Conservation (phyloP, 2,329 filamentous ascomycete genomes). For the Diplocarpon rosae region DNA sequence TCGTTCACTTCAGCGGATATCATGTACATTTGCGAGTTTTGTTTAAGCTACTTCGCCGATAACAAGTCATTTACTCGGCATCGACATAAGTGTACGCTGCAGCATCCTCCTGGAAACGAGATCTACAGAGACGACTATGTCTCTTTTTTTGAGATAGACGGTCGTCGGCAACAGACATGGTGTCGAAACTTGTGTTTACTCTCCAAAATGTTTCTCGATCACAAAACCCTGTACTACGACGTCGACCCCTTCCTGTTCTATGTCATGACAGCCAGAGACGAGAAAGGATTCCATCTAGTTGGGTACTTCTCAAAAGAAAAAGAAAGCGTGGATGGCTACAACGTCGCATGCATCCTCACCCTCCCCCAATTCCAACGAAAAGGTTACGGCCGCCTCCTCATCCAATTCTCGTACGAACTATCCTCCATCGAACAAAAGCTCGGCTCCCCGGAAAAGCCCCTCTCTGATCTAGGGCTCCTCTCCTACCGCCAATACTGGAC, state of each 20-base stretch:
- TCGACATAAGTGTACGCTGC: slow-evolving; percentile 76
- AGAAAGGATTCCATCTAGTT: slow-evolving; percentile 88
- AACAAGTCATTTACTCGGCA: slow-evolving; percentile 75
- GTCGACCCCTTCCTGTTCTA: slow-evolving; percentile 99
- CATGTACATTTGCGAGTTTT: slow-evolving; percentile 97
- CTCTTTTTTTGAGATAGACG: slow-evolving; percentile 96
- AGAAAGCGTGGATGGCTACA: slow-evolving; percentile 92
- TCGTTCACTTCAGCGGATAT: slow-evolving; percentile 79
- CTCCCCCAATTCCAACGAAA: slow-evolving; percentile 93
- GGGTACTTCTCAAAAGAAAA: slow-evolving; percentile 99
- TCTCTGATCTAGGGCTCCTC: slow-evolving; percentile 84
- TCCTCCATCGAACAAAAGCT: slow-evolving; percentile 92
- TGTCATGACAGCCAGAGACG: slow-evolving; percentile 85
- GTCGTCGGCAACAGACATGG: slow-evolving; percentile 85
- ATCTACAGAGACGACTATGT: slow-evolving; percentile 93
- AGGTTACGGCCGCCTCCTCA: slow-evolving; percentile 84
- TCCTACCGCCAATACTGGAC: slow-evolving; percentile 98
- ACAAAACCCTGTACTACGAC: slow-evolving; percentile 98
- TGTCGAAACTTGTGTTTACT: slow-evolving; percentile 92
- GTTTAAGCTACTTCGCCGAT: slow-evolving; percentile 80
- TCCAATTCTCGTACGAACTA: slow-evolving; percentile 95
- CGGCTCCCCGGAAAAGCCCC: slow-evolving; percentile 90
- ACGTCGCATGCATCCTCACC: slow-evolving; percentile 94
- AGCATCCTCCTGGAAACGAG: slow-evolving; percentile 93
- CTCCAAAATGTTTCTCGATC: slow-evolving; percentile 92